Percentiles rank a stretch among this genome's conserved stretches.
These are phyloP conservation scores for Pachysandra terminalis DNA, from an alignment of 164 flowering plant genomes.

Conservation along the genomic window DNA sequence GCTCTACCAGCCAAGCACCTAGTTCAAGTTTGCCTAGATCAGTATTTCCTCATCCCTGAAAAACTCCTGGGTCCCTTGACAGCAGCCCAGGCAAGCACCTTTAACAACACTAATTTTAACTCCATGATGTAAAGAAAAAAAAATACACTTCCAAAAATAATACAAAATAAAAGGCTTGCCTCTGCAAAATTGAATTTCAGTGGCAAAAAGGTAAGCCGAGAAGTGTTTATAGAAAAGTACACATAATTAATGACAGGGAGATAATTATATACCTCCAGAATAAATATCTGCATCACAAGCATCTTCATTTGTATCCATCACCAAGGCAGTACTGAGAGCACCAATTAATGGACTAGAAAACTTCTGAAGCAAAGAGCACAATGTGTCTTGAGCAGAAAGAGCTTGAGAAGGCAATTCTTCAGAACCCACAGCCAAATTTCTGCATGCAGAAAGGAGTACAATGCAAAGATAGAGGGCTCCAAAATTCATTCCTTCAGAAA, in stretches of 20 bases:
- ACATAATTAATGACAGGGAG: not conserved
- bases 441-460: constrained; percentile 70
- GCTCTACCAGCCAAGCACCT: too few species aligned
- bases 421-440: constrained; percentile 37
- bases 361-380: constrained; percentile 40
- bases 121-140: too few species aligned
- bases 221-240: not conserved
- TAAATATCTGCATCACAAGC: constrained; percentile 30
- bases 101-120: too few species aligned
- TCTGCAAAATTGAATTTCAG: too few species aligned
- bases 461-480: constrained; percentile 70
- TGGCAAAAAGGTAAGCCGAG: not conserved
- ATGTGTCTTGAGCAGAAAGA: constrained; percentile 30
- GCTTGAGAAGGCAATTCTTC: constrained; percentile 16
- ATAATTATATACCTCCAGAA: constrained; percentile 43
- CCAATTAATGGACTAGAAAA: constrained; percentile 37
- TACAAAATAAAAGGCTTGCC: too few species aligned
- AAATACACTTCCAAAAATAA: too few species aligned
- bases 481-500: constrained; percentile 29
- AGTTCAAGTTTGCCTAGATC: too few species aligned
- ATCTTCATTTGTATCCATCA: constrained; percentile 19
- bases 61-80: too few species aligned
- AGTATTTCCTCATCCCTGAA: too few species aligned
- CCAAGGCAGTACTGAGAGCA: constrained; percentile 39
- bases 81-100: too few species aligned